Base-by-base conservation (phyloP, 2,329 filamentous ascomycete genomes). In the Mollisia scopiformis region DNA sequence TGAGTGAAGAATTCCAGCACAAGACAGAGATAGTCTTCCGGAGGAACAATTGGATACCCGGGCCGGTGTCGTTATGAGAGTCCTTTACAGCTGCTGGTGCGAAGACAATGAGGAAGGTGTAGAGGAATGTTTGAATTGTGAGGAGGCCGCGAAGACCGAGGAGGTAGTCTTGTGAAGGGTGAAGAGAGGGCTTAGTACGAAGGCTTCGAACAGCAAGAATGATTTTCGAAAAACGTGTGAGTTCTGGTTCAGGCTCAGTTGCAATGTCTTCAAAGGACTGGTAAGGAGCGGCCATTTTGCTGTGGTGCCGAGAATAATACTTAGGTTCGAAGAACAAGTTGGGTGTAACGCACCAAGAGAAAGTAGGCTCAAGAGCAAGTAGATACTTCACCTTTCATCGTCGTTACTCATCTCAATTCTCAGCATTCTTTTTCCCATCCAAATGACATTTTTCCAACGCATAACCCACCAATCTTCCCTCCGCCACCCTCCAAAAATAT, bases 31-130 rank as follows among this genome's bases (percentile, higher is more conserved):
- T 71, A 1, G 77, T 74, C 59, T 80, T 78, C 52, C 79, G 76
- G 30, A 82, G 66, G 28, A 79, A 67, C 16, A 71, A 66, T 66
- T 80, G 76, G 59, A 78, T 78, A 13, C 67, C 55, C 2, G 76
- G 74, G 0, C 77, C 77, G n/a, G 71, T 54, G 10, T 70, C 63
- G 53, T 75, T 73, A n/a, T 68, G 68, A 2, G 74, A 75, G 52
- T 72, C 73, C 28, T 70, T 71, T 4, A 79, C 77, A 10, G 78
- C 69, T 8, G 73, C 71, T 14, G 79, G 79, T 19, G 78, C 73
- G 64, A 81, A 81, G 1, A 74, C 75, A 47, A 75, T 71, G 47
- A 82, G 76, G 66, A 79, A 82, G 43, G 76, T 69, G 69, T 78
- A 80, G 43, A 80, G 62, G 52, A 81, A 79, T 11, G 75, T 74